Conservation (phyloP, 768 basidiomycete species). For the Russula sp. region DNA sequence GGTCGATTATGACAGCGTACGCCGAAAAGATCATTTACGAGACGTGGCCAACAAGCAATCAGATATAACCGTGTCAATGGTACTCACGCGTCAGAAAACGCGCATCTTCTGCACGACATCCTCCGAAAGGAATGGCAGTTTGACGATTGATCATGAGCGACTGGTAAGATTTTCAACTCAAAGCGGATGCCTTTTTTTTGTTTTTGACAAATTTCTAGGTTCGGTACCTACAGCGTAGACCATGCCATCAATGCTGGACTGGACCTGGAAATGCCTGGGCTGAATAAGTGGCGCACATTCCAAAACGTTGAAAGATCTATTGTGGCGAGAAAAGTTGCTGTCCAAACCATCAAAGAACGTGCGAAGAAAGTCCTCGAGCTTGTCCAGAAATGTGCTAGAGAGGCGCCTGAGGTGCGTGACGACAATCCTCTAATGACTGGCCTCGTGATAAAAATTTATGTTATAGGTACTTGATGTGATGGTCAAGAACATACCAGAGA, state of each 20-base stretch:
- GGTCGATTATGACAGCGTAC: conserved; percentile 59
- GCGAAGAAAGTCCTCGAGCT: conserved; percentile 58
- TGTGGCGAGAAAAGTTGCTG: conserved; percentile 58
- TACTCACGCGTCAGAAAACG: conserved; percentile 65
- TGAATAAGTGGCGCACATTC: conserved; percentile 71
- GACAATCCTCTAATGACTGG: background rate
- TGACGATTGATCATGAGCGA: conserved; percentile 79
- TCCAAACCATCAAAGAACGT: conserved; percentile 52
- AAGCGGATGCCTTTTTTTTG: background rate
- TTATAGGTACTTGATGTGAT: conserved; percentile 63
- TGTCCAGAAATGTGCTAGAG: conserved; percentile 60
- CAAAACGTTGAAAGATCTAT: conserved; percentile 62
- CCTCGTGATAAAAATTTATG: background rate
- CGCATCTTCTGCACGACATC: conserved; percentile 49
- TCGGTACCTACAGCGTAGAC: conserved; percentile 53
- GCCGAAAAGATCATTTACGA: background rate
- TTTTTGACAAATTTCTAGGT: conserved; percentile 43
- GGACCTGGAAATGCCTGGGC: conserved; percentile 56
- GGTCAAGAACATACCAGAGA: conserved; percentile 62
- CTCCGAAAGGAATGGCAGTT: conserved; percentile 63
- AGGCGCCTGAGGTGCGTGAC: conserved; percentile 47
- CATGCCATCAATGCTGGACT: conserved; percentile 34
- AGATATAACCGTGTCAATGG: conserved; percentile 80
- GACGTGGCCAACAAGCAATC: conserved; percentile 2
- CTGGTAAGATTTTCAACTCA: conserved; percentile 47